Evolutionary conservation across 1,284 basidiomycete species (phyloP), one percentile per base, ranked within the genome.

Genomic region (Volvariella surrecta): DNA sequence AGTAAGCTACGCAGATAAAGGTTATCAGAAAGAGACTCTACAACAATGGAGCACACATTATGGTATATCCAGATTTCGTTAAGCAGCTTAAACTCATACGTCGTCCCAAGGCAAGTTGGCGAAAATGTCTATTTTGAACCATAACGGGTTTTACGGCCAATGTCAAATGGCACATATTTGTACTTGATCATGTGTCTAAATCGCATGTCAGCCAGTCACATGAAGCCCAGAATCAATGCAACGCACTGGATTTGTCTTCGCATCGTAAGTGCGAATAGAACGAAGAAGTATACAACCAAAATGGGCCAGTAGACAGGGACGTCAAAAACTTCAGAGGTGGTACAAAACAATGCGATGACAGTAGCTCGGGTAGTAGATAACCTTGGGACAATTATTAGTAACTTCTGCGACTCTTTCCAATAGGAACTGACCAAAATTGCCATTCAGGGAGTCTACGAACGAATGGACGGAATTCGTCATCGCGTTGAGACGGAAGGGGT

Each of bases 271-370:
- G 84, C 76, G 58, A 94, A 92, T 39, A 94, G 73, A 41, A 89
- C 80, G 61, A 84, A 81, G 71, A 93, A 92, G 70, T 96, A 96
- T 54, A 97, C 72, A 53, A 98, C 81, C 39, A 96, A 76, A 63
- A 98, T 96, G 9, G 93, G 93, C 92, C 95, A 98, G 66, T 96
- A 98, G 17, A 99, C 95, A 9, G 95, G 95, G 15, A 98, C 85
- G 60, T 98, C 93, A 54, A 95, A 95, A 31, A 78, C 61, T 39
- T 83, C 75, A 20, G 85, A 93, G 48, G 83, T 67, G 3, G 93
- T 90, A 60, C 85, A 84, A 43, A 85, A 63, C 38, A 96, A 60
- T 3, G 92, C 86, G 45, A 99, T 63, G 13, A 87, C 42, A 17
- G 88, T 88, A 3, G 96, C 93, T 45, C 91, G 85, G 3, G 94